Base-by-base conservation (phyloP, 768 basidiomycete genomes). In the Mycena filopes region DNA sequence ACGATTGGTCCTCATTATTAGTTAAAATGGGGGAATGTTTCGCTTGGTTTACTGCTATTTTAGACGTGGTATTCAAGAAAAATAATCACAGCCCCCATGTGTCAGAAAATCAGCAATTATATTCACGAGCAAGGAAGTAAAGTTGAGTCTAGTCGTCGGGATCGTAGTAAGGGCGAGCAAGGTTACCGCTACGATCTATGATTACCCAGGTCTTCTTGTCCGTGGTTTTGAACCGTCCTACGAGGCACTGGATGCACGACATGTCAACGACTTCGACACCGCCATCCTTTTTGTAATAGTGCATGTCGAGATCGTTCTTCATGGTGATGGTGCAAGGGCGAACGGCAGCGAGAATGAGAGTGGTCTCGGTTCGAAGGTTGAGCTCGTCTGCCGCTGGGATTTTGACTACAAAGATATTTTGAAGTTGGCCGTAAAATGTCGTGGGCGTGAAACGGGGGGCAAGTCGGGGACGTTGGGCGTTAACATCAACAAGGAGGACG, bases 161-260 rank as follows among this genome's bases (percentile, higher is more conserved):
- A n/a, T n/a, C n/a, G n/a, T n/a, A n/a, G n/a, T n/a, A n/a, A n/a
- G 42, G 42, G 8, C 42, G 42, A 12, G 47, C 47, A 2, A 48
- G 15, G 28, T 8, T 38, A 15, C 71, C 70, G 21, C 73, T 76
- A 7, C 74, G 65, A 46, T 77, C 76, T 25, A 77, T 70, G 6
- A 76, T 59, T 0, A 62, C 71, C 60, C 60, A 72, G 12, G 62
- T 43, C 5, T 68, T 55, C 46, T n/a, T 10, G 20, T 38, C 48
- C n/a, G 42, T 51, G 16, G 71, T 69, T 1, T 47, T 49, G 4
- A 77, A 23, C 0, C 74, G 51, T 0, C 75, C 74, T 18, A 77
- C 70, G 0, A 77, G 45, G 31, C 75, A 75, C 31, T 74, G 67
- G 1, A 77, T 36, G 12, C 65, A 59, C 2, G 59, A 43, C 4